phyloP scores from a whole-genome alignment of 176 grass and related monocot species.

The Oryza glumipatula region DNA sequence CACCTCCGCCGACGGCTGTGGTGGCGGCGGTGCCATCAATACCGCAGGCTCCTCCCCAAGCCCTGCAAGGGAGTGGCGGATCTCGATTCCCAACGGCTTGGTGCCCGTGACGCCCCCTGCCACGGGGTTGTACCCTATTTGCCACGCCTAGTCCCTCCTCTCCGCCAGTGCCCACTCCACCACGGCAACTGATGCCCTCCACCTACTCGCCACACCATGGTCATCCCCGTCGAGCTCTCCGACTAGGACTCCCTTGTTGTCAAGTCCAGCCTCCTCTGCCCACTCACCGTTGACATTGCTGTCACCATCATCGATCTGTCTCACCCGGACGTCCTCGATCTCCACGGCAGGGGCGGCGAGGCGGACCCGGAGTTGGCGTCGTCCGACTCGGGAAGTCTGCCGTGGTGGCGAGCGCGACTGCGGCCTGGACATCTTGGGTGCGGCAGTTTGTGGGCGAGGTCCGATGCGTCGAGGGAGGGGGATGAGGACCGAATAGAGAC shows the following conservation, averaged over 20 bases:
- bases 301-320: slow-evolving; percentile 70
- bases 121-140: slow-evolving; percentile 74
- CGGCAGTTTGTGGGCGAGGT: no score
- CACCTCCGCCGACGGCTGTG: slow-evolving; percentile 37
- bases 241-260: slow-evolving; percentile 57
- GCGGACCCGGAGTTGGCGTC: no score
- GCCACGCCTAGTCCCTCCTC: slow-evolving; percentile 45
- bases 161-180: background rate
- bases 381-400: no score
- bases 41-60: slow-evolving; percentile 53
- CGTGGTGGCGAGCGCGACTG: no score
- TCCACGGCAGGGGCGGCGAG: background rate
- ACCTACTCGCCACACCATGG: slow-evolving; percentile 61
- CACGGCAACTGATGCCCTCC: slow-evolving; percentile 67
- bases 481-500: no score
- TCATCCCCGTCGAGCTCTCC: slow-evolving; percentile 69
- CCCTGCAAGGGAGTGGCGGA: slow-evolving; percentile 64
- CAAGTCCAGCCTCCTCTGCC: slow-evolving; percentile 80
- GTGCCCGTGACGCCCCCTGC: slow-evolving; percentile 20
- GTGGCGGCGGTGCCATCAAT: background rate
- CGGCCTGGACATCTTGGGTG: no score
- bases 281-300: slow-evolving; percentile 68
- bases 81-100: slow-evolving; percentile 73
- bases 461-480: no score
- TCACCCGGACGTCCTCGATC: slow-evolving; percentile 72